Evolutionary conservation across 192 early-diverging fungal species (phyloP).

Genomic region (Backusella circina): DNA sequence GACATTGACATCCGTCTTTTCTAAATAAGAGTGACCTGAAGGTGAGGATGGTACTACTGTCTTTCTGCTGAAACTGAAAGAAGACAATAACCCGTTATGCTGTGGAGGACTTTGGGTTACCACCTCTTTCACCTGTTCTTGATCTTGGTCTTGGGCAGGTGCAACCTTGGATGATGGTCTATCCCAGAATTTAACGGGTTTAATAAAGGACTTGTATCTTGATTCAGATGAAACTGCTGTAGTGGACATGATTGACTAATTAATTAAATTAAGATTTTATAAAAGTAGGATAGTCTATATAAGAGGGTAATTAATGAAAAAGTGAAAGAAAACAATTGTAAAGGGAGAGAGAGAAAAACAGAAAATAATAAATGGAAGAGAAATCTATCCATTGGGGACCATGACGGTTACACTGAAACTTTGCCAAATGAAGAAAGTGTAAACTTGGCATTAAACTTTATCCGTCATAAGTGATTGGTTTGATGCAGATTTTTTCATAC

Average conservation of each 20-base stretch:
- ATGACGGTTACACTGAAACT: neutral
- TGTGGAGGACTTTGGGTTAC: neutral
- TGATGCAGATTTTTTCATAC: neutral
- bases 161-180: neutral
- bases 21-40: neutral
- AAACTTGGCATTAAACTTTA: neutral
- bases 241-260: neutral
- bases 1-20: neutral
- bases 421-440: neutral
- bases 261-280: neutral
- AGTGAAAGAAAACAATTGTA: neutral
- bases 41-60: neutral
- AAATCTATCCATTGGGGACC: slow-evolving; percentile 1
- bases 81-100: neutral
- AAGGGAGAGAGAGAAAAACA: neutral
- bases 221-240: neutral
- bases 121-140: neutral
- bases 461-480: neutral
- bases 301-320: neutral
- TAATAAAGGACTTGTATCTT: slow-evolving; percentile 14
- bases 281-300: neutral
- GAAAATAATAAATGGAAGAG: slow-evolving; percentile 1
- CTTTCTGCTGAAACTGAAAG: neutral
- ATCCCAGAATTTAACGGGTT: slow-evolving; percentile 17
- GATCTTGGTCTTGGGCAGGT: neutral